Evolutionary conservation across 331 rosid genomes (phyloP), one percentile per base, ranked within the genome.

Genomic region (Quercus lobata): DNA sequence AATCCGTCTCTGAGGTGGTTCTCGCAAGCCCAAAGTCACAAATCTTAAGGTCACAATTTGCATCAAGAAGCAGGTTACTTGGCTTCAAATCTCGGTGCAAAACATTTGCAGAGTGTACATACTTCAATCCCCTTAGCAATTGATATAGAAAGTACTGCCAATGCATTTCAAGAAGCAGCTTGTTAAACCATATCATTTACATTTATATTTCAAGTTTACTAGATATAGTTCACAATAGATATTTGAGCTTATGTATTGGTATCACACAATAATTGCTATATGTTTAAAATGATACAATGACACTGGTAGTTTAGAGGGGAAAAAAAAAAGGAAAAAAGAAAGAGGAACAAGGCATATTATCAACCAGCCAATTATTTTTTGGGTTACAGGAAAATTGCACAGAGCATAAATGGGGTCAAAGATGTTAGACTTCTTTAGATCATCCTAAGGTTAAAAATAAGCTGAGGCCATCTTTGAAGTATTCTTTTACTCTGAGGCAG

Each of bases 11-110:
- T 10, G 98, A 92, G 71, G 98, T 94, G 65, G 95, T 94, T 86
- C 98, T 92, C 57, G 98, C 98, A 41, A 94, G 97, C 82, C 98
- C 98, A 87, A 94, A 94, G 90, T 94, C 98, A 76, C 97, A 92
- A 75, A 94, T 94, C 85, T 94, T 94, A 74, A 94, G 92, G 86
- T 94, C 97, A 80, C 98, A 92, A 78, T 87, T 91, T 61, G 94
- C 91, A 82, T 92, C 90, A 69, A 92, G 97, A 77, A 92, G 97
- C 80, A 94, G 90, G 86, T 94, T 94, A 88, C 98, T 92, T 71
- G 98, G 98, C 76, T 94, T 94, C 77, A 94, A 87, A 84, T 94
- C 98, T 27, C 98, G 97, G 85, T 94, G 98, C 91, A 92, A 80
- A 79, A 92, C 97, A 82, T 91, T 92, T 60, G 98, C 98, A 74